Conservation (phyloP, 2,329 filamentous ascomycete genomes). For the Aspergillus sergii region DNA sequence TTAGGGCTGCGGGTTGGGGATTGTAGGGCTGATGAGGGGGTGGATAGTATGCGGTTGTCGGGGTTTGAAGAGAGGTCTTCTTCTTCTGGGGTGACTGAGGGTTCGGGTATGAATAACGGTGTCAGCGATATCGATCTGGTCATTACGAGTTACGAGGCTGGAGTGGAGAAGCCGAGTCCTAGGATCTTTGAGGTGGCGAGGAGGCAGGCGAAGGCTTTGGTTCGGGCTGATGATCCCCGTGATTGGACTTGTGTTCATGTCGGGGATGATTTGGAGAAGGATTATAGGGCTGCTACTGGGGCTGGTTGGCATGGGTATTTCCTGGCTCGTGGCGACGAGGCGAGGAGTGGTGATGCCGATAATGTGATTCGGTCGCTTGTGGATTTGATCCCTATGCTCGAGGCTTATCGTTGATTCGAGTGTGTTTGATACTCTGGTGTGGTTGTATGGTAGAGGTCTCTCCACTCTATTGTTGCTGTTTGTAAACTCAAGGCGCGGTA, state of each 20-base stretch:
- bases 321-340: slow-evolving; percentile 27
- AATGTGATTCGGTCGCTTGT: slow-evolving; percentile 26
- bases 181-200: slow-evolving; percentile 44
- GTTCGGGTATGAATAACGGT: neutral
- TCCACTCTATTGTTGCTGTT: neutral
- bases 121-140: slow-evolving; percentile 46
- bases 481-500: neutral
- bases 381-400: slow-evolving; percentile 26
- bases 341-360: slow-evolving; percentile 5
- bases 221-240: slow-evolving; percentile 3
- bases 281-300: slow-evolving; percentile 40
- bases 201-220: slow-evolving; percentile 30
- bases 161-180: slow-evolving; percentile 46
- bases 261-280: slow-evolving; percentile 48
- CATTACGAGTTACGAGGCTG: slow-evolving; percentile 51
- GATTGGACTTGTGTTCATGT: slow-evolving; percentile 43
- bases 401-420: slow-evolving; percentile 7
- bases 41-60: slow-evolving; percentile 28
- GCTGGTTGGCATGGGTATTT: slow-evolving; percentile 44
- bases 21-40: slow-evolving; percentile 34
- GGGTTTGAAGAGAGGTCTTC: slow-evolving; percentile 21
- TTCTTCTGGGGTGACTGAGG: neutral
- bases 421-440: neutral
- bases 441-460: neutral
- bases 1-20: slow-evolving; percentile 42